Evolutionary conservation across 108 stramenopile genomes (phyloP), one percentile per base, ranked within the genome.

Genomic region (Cyclotella atomus): DNA sequence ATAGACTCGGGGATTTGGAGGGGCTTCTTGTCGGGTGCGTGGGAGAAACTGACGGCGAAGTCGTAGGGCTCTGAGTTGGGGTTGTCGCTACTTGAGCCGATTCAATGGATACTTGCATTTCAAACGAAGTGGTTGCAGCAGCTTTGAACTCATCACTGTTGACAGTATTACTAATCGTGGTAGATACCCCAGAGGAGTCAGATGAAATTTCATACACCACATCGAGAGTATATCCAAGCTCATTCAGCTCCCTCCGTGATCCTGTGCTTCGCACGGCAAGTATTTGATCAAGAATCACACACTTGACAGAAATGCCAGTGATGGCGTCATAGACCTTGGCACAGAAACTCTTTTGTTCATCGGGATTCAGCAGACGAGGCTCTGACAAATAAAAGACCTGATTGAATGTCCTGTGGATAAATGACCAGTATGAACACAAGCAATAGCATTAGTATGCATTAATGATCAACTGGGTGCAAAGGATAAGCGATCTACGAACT

Each of bases 321-420:
- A 64, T n/a, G 14, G 27, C 10, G 19, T 24, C 52, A 17, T 8
- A 35, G 21, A 72, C 61, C 45, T 20, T 49, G 0, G 19, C 32
- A 33, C 66, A 68, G 24, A 68, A 68, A 28, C 19, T 5, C 27
- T 49, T 68, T 35, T 75, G 74, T 35, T 75, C 74, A 17, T 75
- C 67, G 0, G 65, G 52, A 21, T 7, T 68, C 30, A 75, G 24
- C 21, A 68, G 38, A 27, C 74, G 33, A 16, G 66, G 45, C 44
- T 75, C 66, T n/a, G 55, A 27, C n/a, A 75, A 10, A 24, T 29
- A 34, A 32, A 75, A 45, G 1, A 14, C 29, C 68, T 75, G 74
- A 1, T 24, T 15, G 7, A 75, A 0, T 8, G 8, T 4, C 15
- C 35, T 29, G n/a, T n/a, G n/a, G n/a, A n/a, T n/a, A n/a, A n/a